Conservation (phyloP, 495 filamentous ascomycete genomes). For the Penicillium atrosanguineum region DNA sequence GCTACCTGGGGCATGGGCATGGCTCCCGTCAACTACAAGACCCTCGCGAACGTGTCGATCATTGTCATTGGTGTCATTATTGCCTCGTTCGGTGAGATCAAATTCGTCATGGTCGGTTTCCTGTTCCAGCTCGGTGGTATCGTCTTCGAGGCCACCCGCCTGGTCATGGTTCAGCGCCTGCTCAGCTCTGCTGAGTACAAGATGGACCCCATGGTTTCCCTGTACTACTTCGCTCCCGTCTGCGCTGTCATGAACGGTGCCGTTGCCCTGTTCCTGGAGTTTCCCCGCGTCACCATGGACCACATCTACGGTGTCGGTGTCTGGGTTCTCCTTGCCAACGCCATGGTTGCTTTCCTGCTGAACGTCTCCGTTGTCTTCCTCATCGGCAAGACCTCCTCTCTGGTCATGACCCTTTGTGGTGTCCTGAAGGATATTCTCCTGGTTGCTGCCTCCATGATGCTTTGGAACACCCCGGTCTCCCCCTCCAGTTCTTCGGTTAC, state of each 20-base stretch:
- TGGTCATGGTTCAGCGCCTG: constrained; percentile 88
- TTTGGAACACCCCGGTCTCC: constrained; percentile 83
- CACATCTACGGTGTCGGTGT: constrained; percentile 76
- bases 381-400: constrained; percentile 95
- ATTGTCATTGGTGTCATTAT: constrained; percentile 90
- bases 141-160: constrained; percentile 82
- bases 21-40: constrained; percentile 71
- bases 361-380: constrained; percentile 95
- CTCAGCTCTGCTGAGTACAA: constrained; percentile 89
- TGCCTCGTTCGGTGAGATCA: constrained; percentile 89
- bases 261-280: constrained; percentile 75
- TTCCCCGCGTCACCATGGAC: constrained; percentile 65
- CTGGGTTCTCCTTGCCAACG: constrained; percentile 74
- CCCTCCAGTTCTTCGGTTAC: constrained; percentile 93
- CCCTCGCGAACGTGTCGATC: constrained; percentile 79
- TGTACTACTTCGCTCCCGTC: constrained; percentile 94
- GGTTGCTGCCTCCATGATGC: constrained; percentile 80
- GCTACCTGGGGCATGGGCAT: constrained; percentile 81
- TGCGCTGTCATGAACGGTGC: constrained; percentile 86
- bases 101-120: constrained; percentile 84
- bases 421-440: constrained; percentile 98
- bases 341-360: constrained; percentile 77
- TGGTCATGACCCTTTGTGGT: constrained; percentile 95
- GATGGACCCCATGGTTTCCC: constrained; percentile 94
- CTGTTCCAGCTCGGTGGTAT: constrained; percentile 83